Evolutionary conservation across 768 basidiomycete genomes (phyloP).

Genomic region (Lentinula sp.): DNA sequence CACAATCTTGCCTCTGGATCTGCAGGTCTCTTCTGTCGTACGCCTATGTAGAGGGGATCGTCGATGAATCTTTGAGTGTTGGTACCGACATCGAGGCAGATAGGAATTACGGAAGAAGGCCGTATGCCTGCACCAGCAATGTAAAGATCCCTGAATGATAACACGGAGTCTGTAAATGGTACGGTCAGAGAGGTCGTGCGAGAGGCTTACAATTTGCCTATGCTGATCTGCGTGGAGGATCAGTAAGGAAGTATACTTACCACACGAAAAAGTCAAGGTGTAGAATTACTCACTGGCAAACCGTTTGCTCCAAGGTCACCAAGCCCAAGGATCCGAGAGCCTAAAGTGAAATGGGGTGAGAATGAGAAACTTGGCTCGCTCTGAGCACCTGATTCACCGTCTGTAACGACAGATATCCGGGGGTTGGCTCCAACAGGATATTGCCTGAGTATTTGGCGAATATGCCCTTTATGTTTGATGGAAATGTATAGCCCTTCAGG

Average conservation of each 20-base stretch:
- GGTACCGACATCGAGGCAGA: slow-evolving; percentile 72
- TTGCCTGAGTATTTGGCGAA: slow-evolving; percentile 47
- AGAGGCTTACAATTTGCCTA: slow-evolving; percentile 60
- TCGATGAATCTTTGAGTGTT: slow-evolving; percentile 61
- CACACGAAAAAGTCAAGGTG: not conserved
- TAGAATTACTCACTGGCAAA: slow-evolving; percentile 22
- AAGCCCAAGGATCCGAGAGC: slow-evolving; percentile 74
- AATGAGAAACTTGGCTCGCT: slow-evolving; percentile 5
- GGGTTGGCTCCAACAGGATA: slow-evolving; percentile 41
- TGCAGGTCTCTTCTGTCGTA: slow-evolving; percentile 47
- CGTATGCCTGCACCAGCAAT: slow-evolving; percentile 65
- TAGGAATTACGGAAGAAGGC: slow-evolving; percentile 51
- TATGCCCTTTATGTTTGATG: slow-evolving; percentile 59
- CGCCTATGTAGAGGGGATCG: slow-evolving; percentile 74
- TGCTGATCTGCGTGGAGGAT: slow-evolving; percentile 34
- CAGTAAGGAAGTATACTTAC: not conserved
- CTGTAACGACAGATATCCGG: slow-evolving; percentile 74
- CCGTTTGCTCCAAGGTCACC: slow-evolving; percentile 75
- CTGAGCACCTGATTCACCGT: slow-evolving; percentile 38
- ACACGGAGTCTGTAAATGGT: not conserved
- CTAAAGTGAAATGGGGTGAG: slow-evolving; percentile 19
- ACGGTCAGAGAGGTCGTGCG: not conserved
- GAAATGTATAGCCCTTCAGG: slow-evolving; percentile 60
- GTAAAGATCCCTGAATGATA: slow-evolving; percentile 47
- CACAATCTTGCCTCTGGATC: slow-evolving; percentile 30